A percentile compares a stretch with the other conserved stretches of the same genome.
Evolutionary conservation across 129 eudicot species (phyloP).

Genomic region (Lactuca saligna): DNA sequence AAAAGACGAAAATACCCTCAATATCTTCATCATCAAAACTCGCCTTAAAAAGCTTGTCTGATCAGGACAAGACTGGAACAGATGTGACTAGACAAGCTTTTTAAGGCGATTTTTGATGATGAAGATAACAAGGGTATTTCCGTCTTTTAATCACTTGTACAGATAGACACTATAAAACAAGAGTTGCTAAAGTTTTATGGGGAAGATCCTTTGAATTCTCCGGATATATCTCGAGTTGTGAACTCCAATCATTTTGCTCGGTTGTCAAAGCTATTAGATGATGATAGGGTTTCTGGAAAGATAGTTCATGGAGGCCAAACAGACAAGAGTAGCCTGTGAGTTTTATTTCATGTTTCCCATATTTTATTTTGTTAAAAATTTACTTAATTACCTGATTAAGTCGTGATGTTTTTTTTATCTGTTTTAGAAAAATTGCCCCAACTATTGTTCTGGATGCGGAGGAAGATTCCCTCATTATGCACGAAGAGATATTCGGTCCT

Average conservation of each 20-base stretch:
- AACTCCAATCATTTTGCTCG: slow-evolving; percentile 69
- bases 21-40: no score
- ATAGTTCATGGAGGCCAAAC: slow-evolving; percentile 82
- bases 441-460: slow-evolving; percentile 72
- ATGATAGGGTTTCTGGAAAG: slow-evolving; percentile 66
- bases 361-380: neutral
- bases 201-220: slow-evolving; percentile 66
- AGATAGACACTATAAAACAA: slow-evolving; percentile 65
- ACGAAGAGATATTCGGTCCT: slow-evolving; percentile 89
- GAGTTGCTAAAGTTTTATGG: slow-evolving; percentile 70
- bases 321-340: slow-evolving; percentile 67
- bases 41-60: neutral
- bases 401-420: neutral
- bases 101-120: no score
- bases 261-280: slow-evolving; percentile 61
- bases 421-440: slow-evolving; percentile 71
- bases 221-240: slow-evolving; percentile 73
- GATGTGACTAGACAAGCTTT: no score
- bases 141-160: slow-evolving; percentile 16
- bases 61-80: no score
- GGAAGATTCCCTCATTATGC: slow-evolving; percentile 78
- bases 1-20: no score
- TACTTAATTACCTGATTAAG: neutral
- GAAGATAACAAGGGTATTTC: no score
- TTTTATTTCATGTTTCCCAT: slow-evolving; percentile 8